phyloP scores from a whole-genome alignment of 2,329 filamentous ascomycete species.

The Fusarium ramigenum region DNA sequence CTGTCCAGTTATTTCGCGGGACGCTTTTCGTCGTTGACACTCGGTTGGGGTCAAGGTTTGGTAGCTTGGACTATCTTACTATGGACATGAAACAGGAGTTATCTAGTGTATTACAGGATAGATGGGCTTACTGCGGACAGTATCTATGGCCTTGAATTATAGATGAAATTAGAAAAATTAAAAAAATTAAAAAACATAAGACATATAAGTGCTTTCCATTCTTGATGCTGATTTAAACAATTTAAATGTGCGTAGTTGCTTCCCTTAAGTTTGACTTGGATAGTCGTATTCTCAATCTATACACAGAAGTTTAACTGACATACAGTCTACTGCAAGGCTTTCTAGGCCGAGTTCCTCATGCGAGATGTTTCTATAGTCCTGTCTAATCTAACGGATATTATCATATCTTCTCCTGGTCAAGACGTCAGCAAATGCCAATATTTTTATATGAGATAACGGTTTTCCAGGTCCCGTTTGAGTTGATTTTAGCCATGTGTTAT shows the following conservation, averaged over 20 bases:
- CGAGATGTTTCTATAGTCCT: background rate
- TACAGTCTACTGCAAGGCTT: background rate
- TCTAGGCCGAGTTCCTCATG: background rate
- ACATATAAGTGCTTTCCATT: background rate
- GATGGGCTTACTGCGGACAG: background rate
- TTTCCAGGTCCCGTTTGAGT: background rate
- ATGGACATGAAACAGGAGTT: background rate
- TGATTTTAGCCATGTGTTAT: background rate
- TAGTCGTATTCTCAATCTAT: too few species aligned
- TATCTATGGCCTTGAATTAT: rapidly evolving
- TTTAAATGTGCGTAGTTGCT: background rate
- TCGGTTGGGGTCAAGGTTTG: background rate
- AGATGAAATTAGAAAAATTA: background rate
- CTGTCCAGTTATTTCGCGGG: background rate
- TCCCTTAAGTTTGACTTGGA: background rate
- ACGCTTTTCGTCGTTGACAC: too few species aligned
- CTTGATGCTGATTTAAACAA: background rate
- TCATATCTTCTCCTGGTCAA: too few species aligned
- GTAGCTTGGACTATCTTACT: background rate
- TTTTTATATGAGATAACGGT: background rate
- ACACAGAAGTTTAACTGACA: too few species aligned
- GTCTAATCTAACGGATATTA: background rate
- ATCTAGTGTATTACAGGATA: background rate
- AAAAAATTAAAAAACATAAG: rapidly evolving
- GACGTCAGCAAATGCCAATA: background rate